Base-by-base conservation (phyloP, 73 alveolate genomes). In the Uronychia setigera region DNA sequence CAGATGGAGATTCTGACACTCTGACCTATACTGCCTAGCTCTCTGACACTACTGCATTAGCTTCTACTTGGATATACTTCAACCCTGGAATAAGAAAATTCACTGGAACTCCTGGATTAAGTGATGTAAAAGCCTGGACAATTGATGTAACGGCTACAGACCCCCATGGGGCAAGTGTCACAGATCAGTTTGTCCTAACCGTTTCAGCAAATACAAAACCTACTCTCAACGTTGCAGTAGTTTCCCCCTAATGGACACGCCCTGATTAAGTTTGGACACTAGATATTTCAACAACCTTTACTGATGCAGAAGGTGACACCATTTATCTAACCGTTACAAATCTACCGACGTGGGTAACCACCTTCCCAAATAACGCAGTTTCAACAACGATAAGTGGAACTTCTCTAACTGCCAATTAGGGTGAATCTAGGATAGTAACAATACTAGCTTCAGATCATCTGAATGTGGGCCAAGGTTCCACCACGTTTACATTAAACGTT, bases 1-100 rank as follows among this genome's bases (percentile, higher is more conserved):
- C 32, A 29, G 81, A 76, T 30, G 81, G 19, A 32, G 81, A 76
- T 76, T 26, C 79, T 13, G 81, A 76, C 32, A 31, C 59, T 25
- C 27, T 76, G 81, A 76, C 81, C 29, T 76, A 76, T 30, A 46
- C 67, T 5, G 19, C 67, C 67, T 11, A 46, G 19, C 67, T 11
- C 5, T 5, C 67, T 46, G 67, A 46, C 19, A 19, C n/a, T 46
- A 46, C 67, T 46, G 67, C 67, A 11, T 19, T 46, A 11, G 5
- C 67, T 19, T 46, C 67, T 46, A 46, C n/a, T 46, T 46, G 67
- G 67, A 46, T 67, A 67, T 13, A 5, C 32, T 67, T 67, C 32
- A 28, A 5, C 26, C 14, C 79, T 5, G 1, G 14, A 13, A 67
- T 30, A 13, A 26, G 32, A 26, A 30, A 13, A 13, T 67, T 67